These are phyloP conservation scores for Fusarium temperatum DNA, from an alignment of 2,329 filamentous ascomycete species.

Conservation along the genomic window DNA sequence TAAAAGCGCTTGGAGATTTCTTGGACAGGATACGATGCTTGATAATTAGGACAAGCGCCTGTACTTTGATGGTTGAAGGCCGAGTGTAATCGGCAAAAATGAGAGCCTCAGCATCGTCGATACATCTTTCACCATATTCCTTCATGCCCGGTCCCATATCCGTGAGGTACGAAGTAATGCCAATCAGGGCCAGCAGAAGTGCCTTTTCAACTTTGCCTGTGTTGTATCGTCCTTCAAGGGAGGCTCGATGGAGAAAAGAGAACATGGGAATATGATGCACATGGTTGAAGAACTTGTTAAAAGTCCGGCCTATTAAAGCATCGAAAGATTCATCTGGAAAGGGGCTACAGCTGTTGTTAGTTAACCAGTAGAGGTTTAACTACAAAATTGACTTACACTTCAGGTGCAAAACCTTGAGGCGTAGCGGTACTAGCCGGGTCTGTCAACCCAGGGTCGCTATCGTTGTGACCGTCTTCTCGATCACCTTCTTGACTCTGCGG, in stretches of 20 bases:
- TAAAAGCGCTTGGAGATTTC: constrained; percentile 55
- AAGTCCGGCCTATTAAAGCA: constrained; percentile 60
- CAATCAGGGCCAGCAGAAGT: constrained; percentile 63
- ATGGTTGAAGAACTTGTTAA: constrained; percentile 67
- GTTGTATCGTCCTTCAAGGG: constrained; percentile 67
- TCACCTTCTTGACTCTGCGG: constrained; percentile 49
- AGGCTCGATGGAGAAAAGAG: constrained; percentile 67
- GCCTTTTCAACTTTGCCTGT: constrained; percentile 64
- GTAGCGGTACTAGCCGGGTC: constrained; percentile 47
- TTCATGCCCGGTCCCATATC: constrained; percentile 62
- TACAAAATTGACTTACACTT: constrained; percentile 44
- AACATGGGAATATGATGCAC: constrained; percentile 68
- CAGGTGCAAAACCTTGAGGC: constrained; percentile 47
- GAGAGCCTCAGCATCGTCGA: constrained; percentile 63
- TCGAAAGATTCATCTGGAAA: constrained; percentile 57
- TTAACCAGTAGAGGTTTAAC: constrained; percentile 26
- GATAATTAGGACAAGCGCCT: constrained; percentile 56
- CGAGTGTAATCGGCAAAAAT: constrained; percentile 63
- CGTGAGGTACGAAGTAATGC: constrained; percentile 65
- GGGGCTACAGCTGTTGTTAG: constrained; percentile 42
- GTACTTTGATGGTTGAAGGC: constrained; percentile 65
- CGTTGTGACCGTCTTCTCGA: constrained; percentile 46
- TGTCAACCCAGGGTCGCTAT: constrained; percentile 48
- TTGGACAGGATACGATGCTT: constrained; percentile 56
- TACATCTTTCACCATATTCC: constrained; percentile 63